Percentiles rank a stretch among this genome's conserved stretches.
Evolutionary conservation across 441 rosid genomes (phyloP).

Genomic region (Hura crepitans): DNA sequence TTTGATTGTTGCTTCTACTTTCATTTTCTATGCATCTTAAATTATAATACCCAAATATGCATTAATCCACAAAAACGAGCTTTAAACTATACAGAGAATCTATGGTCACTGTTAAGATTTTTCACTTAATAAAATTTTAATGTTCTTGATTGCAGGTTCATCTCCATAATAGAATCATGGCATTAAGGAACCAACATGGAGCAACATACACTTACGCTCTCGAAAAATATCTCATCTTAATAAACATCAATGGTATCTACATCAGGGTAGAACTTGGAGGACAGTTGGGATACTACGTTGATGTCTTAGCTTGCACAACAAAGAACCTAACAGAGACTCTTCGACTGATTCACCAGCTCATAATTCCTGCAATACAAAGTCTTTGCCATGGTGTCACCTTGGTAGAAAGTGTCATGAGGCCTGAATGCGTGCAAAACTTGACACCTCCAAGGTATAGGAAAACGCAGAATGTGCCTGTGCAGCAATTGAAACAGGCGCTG

Average conservation of each 20-base stretch:
- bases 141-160: slow-evolving; percentile 50
- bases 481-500: slow-evolving; percentile 67
- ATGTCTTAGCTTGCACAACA: slow-evolving; percentile 84
- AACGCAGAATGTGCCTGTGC: slow-evolving; percentile 58
- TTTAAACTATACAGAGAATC: not conserved
- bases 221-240: slow-evolving; percentile 70
- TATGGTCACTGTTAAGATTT: too few species aligned
- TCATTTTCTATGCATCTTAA: not conserved
- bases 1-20: not conserved
- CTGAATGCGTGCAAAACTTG: slow-evolving; percentile 68
- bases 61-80: not conserved
- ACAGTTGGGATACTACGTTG: slow-evolving; percentile 75
- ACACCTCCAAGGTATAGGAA: slow-evolving; percentile 76
- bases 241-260: slow-evolving; percentile 70
- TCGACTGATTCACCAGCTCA: slow-evolving; percentile 63
- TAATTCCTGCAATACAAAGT: slow-evolving; percentile 75
- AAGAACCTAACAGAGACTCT: slow-evolving; percentile 85
- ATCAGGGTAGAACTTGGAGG: slow-evolving; percentile 91
- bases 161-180: slow-evolving; percentile 74
- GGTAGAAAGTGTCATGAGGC: slow-evolving; percentile 70
- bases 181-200: slow-evolving; percentile 71
- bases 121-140: not conserved
- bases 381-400: slow-evolving; percentile 75
- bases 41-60: not conserved
- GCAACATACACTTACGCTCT: slow-evolving; percentile 79